A percentile compares a stretch with the other conserved stretches of the same genome.
Evolutionary conservation across 768 basidiomycete species (phyloP).

Genomic region (Pleurotus cornucopiae): DNA sequence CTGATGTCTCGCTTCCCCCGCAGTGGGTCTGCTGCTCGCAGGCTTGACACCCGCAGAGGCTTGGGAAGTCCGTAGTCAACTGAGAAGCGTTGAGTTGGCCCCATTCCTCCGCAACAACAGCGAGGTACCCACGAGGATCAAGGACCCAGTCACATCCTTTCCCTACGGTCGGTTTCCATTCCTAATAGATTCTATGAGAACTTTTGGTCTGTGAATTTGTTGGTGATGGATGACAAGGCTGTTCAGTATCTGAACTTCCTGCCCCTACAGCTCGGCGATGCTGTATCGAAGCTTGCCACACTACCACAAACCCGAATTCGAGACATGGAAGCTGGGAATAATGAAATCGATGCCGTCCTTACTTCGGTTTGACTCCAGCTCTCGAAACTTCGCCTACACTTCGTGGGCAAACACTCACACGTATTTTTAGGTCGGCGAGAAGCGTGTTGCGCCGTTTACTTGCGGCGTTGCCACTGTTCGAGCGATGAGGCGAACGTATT

Average conservation of each 20-base stretch:
- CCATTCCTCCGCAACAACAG: constrained; percentile 11
- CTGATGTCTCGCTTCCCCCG: not conserved
- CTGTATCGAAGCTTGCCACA: not conserved
- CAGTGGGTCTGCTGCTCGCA: constrained; percentile 5
- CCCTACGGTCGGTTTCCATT: constrained; percentile 2
- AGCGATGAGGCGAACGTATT: not conserved
- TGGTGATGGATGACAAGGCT: constrained; percentile 4
- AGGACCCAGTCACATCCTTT: constrained; percentile 11
- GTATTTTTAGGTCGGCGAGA: constrained; percentile 5
- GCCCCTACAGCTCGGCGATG: not conserved
- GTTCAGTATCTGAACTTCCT: not conserved
- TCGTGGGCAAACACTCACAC: not conserved
- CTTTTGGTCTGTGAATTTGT: not conserved
- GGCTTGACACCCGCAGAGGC: not conserved
- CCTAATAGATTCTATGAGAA: constrained; percentile 6
- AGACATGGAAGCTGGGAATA: constrained; percentile 1
- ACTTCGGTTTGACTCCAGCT: not conserved
- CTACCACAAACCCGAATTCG: not conserved
- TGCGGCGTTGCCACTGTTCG: constrained; percentile 3
- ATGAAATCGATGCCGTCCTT: constrained; percentile 7
- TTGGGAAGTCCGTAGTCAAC: constrained; percentile 8
- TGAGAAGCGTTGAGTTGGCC: constrained; percentile 2
- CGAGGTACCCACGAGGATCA: constrained; percentile 20
- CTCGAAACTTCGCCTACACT: not conserved
- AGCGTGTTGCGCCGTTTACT: not conserved